Conservation (phyloP, 148 eudicot species). For the Cornus kousa region DNA sequence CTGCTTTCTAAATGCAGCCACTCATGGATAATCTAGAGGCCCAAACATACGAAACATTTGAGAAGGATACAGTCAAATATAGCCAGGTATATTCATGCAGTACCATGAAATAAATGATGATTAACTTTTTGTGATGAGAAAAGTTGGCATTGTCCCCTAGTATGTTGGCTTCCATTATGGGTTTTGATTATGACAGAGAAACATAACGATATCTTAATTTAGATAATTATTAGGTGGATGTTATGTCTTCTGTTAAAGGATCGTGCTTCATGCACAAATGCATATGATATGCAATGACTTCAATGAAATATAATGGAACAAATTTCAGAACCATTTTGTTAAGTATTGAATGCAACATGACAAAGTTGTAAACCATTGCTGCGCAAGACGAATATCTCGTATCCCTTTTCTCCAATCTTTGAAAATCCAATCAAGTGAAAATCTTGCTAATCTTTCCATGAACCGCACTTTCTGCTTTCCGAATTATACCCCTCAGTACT, state of each 20-base stretch:
- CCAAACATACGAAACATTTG: constrained; percentile 95
- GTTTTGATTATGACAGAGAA: not conserved
- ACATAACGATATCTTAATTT: not conserved
- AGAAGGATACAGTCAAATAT: constrained; percentile 83
- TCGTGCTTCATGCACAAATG: not conserved
- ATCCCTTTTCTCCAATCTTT: too few species aligned
- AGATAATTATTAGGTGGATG: not conserved
- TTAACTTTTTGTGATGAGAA: not conserved
- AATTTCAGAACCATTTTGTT: not conserved
- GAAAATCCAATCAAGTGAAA: too few species aligned
- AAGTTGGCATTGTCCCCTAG: not conserved
- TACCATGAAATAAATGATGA: not conserved
- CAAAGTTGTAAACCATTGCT: not conserved
- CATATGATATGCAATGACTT: not conserved
- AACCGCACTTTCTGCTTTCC: too few species aligned
- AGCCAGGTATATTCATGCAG: constrained; percentile 54
- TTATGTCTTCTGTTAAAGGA: not conserved
- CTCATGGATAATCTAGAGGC: constrained; percentile 99
- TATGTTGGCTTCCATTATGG: not conserved
- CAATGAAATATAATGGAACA: not conserved
- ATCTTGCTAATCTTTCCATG: too few species aligned
- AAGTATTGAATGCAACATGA: too few species aligned
- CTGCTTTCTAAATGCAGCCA: constrained; percentile 57
- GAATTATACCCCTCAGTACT: too few species aligned
- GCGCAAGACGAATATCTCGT: too few species aligned